Evolutionary conservation across 192 early-diverging fungal species (phyloP).

Genomic region (Rhizophlyctis rosea): DNA sequence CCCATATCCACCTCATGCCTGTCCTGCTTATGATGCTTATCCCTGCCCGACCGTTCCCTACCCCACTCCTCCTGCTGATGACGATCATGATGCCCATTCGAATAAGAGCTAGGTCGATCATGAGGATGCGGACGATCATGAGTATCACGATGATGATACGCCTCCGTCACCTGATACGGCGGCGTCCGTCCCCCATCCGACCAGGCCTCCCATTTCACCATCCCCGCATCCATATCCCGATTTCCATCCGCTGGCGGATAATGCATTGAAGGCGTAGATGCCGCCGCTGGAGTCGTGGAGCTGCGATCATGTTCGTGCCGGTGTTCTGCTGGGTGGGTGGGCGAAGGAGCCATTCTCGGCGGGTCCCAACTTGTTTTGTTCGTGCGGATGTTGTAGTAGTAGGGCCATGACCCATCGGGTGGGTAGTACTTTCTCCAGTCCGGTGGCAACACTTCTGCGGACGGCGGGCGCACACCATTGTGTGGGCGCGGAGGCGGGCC

Average conservation of each 20-base stretch:
- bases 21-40: slow-evolving; percentile 2
- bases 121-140: too few species aligned
- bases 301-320: not conserved
- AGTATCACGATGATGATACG: too few species aligned
- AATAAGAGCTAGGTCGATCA: too few species aligned
- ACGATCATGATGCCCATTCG: too few species aligned
- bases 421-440: too few species aligned
- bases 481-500: too few species aligned
- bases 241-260: slow-evolving; percentile 1
- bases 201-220: not conserved
- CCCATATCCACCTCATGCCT: not conserved
- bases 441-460: too few species aligned
- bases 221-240: slow-evolving; percentile 22
- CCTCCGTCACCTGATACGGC: not conserved
- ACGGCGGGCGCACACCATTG: too few species aligned
- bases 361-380: slow-evolving; percentile 33
- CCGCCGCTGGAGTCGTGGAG: not conserved
- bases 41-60: not conserved
- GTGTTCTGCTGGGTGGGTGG: slow-evolving; percentile 2
- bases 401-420: too few species aligned
- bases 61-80: not conserved
- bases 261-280: not conserved
- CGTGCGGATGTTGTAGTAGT: slow-evolving; percentile 33
- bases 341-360: not conserved
- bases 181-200: not conserved